Evolutionary conservation across 306 rosid species (phyloP), one percentile per base, ranked within the genome.

Genomic region (Cotoneaster glaucophyllus): DNA sequence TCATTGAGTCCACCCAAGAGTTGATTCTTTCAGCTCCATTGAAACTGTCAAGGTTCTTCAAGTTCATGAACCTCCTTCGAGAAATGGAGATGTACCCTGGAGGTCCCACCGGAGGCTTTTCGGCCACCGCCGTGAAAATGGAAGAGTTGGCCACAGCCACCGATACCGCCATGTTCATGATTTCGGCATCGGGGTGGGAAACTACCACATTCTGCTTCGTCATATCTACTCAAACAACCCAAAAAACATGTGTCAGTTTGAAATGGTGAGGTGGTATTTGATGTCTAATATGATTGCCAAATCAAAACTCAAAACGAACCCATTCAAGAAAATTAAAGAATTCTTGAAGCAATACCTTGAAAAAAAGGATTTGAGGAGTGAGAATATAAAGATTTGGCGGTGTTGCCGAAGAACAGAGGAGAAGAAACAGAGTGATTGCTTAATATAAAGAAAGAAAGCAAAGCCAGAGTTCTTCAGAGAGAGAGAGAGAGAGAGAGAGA

Each of bases 1-100:
- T 89, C 96, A 94, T 90, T 53, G 98, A 88, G 81, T 94, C 98
- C 61, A 94, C 79, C 92, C 94, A 90, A 0, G 95, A 70, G 84
- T 82, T 91, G 73, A 88, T 86, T 86, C 89, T 85, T 18, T 79
- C 87, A n/a, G 82, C 90, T 2, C 88, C 98, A 77, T 91, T 76
- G 34, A 53, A 88, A 82, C 84, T 88, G 53, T 91, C 97, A 6
- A 90, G 87, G 82, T 88, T 90, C 84, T 81, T 87, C 44, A 88
- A 56, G 69, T 74, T 74, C 69, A 62, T 11, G 53, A 89, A 70
- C 64, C 81, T 84, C 71, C 86, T 92, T 72, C 84, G 79, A 0
- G 93, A 82, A 71, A 89, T 86, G 77, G 91, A 76, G 81, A 93
- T 84, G 85, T 69, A 90, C 0, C 92, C 96, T 4, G 87, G 83